phyloP scores from a whole-genome alignment of 2,329 filamentous ascomycete genomes.

The Nectriaceae sp. region DNA sequence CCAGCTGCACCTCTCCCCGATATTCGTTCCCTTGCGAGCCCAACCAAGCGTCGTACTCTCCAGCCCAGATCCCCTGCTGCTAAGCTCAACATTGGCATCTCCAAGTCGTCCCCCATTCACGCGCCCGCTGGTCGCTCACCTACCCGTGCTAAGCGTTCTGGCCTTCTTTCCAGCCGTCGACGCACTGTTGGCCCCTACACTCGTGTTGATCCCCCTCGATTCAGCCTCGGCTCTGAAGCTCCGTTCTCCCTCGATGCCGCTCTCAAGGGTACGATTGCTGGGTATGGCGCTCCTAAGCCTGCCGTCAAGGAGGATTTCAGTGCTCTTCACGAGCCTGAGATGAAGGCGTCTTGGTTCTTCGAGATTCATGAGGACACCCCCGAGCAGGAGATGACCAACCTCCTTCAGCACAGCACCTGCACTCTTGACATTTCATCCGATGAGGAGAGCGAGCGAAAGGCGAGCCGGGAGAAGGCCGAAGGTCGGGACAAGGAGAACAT shows the following conservation, averaged over 20 bases:
- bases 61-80: slow-evolving; percentile 55
- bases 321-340: slow-evolving; percentile 45
- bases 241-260: slow-evolving; percentile 87
- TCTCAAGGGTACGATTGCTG: slow-evolving; percentile 72
- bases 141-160: slow-evolving; percentile 67
- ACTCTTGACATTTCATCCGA: slow-evolving; percentile 88
- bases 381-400: slow-evolving; percentile 87
- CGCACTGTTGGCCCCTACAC: slow-evolving; percentile 63
- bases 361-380: slow-evolving; percentile 92
- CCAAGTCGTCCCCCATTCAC: slow-evolving; percentile 56
- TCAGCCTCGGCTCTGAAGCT: slow-evolving; percentile 53
- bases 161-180: slow-evolving; percentile 69
- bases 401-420: slow-evolving; percentile 88
- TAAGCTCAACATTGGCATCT: slow-evolving; percentile 45
- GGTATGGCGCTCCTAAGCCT: slow-evolving; percentile 47
- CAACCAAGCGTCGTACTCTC: slow-evolving; percentile 46
- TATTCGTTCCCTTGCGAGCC: slow-evolving; percentile 32
- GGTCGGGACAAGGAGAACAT: slow-evolving; percentile 90
- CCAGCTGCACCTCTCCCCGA: slow-evolving; percentile 25
- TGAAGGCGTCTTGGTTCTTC: slow-evolving; percentile 79
- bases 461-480: slow-evolving; percentile 54
- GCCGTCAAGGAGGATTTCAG: slow-evolving; percentile 26
- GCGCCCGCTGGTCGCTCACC: slow-evolving; percentile 83
- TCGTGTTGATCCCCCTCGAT: slow-evolving; percentile 71
- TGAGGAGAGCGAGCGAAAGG: slow-evolving; percentile 67